Percentiles rank a stretch among this genome's conserved stretches.
These are phyloP conservation scores for Boletus sp. DNA, from an alignment of 768 basidiomycete genomes.

Conservation along the genomic window DNA sequence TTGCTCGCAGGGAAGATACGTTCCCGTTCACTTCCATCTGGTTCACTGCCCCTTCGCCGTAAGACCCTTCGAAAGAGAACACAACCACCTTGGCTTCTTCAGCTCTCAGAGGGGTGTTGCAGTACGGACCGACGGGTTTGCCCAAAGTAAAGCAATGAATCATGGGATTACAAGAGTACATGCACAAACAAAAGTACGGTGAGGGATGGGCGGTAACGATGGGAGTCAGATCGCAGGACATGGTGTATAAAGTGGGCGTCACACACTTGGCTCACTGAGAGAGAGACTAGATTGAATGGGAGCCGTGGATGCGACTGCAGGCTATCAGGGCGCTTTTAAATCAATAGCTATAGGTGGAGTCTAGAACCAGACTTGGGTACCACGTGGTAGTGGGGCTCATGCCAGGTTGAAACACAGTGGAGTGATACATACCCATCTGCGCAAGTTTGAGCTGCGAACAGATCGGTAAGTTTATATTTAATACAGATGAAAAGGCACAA, in stretches of 20 bases:
- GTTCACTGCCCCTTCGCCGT: background rate
- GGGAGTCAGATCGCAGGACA: constrained; percentile 78
- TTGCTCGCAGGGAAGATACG: background rate
- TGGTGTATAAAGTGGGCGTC: constrained; percentile 63
- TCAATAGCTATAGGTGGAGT: constrained; percentile 54
- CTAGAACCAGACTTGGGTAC: background rate
- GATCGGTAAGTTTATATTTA: constrained; percentile 40
- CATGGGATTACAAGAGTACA: constrained; percentile 57
- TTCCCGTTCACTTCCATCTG: background rate
- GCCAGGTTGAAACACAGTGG: constrained; percentile 38
- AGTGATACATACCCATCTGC: constrained; percentile 60
- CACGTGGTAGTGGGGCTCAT: background rate
- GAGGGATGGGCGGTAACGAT: constrained; percentile 71
- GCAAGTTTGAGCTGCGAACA: constrained; percentile 47
- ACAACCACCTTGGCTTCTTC: constrained; percentile 47
- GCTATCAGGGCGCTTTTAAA: constrained; percentile 64
- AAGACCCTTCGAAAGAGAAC: constrained; percentile 36
- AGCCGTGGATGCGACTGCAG: constrained; percentile 33
- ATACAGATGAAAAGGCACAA: background rate
- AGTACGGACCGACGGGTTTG: constrained; percentile 71
- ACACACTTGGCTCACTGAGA: background rate
- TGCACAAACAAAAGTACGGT: constrained; percentile 55
- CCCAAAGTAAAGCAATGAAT: constrained; percentile 61
- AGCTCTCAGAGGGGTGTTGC: constrained; percentile 51
- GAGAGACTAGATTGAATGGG: background rate